These are phyloP conservation scores for Debaryomycetaceae sp. DNA, from an alignment of 1,139 yeast species.

Conservation along the genomic window DNA sequence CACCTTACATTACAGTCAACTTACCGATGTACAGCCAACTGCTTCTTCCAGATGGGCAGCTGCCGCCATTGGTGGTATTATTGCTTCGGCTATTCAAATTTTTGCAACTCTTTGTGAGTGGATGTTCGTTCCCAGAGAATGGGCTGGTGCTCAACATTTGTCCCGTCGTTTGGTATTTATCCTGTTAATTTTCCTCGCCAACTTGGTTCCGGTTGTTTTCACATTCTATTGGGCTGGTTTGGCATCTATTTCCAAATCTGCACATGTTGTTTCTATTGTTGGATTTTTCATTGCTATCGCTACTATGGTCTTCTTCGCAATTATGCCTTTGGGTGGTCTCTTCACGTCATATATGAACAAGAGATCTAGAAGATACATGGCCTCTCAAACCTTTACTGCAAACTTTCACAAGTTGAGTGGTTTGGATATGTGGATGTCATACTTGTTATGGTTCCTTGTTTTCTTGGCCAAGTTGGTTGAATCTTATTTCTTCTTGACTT, in stretches of 20 bases:
- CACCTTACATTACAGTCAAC: constrained; percentile 81
- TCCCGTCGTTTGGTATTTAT: constrained; percentile 82
- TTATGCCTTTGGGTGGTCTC: constrained; percentile 97
- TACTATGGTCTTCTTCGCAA: constrained; percentile 79
- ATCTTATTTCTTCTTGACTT: constrained; percentile 89
- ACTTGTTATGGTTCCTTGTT: constrained; percentile 83
- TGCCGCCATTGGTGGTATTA: constrained; percentile 86
- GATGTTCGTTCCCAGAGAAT: constrained; percentile 94
- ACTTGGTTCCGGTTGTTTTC: constrained; percentile 84
- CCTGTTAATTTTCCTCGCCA: constrained; percentile 60
- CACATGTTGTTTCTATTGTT: constrained; percentile 79
- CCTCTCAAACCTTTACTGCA: constrained; percentile 96
- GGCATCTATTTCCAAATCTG: constrained; percentile 65
- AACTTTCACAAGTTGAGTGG: constrained; percentile 79
- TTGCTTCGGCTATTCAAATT: constrained; percentile 79
- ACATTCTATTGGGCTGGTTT: constrained; percentile 81
- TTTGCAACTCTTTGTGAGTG: constrained; percentile 89
- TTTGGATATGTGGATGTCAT: constrained; percentile 95
- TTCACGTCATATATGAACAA: constrained; percentile 91
- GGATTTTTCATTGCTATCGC: constrained; percentile 86
- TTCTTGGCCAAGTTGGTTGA: constrained; percentile 85
- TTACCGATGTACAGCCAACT: constrained; percentile 78
- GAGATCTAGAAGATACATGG: constrained; percentile 83
- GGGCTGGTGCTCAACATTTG: constrained; percentile 99
- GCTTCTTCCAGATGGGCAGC: constrained; percentile 92